Percentiles rank a stretch among this genome's conserved stretches.
Evolutionary conservation across 441 rosid species (phyloP).

Genomic region (Rhodomyrtus psidioides): DNA sequence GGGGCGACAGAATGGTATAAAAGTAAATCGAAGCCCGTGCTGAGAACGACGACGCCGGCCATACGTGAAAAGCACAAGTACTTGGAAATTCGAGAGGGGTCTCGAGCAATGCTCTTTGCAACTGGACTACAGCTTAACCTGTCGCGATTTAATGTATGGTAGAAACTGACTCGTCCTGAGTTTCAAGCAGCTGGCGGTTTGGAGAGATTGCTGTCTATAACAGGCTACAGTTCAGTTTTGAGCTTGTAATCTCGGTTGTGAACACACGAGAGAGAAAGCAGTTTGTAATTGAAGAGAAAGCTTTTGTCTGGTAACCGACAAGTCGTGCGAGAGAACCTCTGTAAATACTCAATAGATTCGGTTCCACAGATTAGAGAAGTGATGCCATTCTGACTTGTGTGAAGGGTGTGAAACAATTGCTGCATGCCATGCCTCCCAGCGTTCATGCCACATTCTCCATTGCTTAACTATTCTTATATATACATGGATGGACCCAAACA

Average conservation of each 20-base stretch:
- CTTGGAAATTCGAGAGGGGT: not conserved
- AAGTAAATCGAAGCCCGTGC: not conserved
- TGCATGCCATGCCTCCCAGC: not conserved
- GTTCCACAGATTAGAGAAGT: not conserved
- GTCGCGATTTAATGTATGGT: too few relatives aligned
- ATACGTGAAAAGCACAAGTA: not conserved
- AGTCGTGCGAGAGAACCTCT: not conserved
- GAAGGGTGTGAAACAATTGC: not conserved
- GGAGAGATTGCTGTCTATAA: not conserved
- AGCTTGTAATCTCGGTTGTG: not conserved
- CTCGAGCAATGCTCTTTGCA: not conserved
- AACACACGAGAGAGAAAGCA: not conserved
- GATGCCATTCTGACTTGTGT: not conserved
- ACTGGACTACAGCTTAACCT: not conserved
- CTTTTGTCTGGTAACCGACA: not conserved
- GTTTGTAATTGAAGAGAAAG: not conserved
- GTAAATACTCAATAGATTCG: not conserved
- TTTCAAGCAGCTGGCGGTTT: too few relatives aligned
- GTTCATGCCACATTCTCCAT: not conserved
- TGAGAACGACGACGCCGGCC: not conserved
- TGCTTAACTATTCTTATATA: not conserved
- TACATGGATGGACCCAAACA: not conserved
- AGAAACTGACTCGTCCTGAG: too few relatives aligned
- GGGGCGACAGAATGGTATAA: not conserved
- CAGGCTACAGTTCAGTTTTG: not conserved